Evolutionary conservation across 1,284 basidiomycete genomes (phyloP), one percentile per base, ranked within the genome.

Genomic region (Volvariella surrecta): DNA sequence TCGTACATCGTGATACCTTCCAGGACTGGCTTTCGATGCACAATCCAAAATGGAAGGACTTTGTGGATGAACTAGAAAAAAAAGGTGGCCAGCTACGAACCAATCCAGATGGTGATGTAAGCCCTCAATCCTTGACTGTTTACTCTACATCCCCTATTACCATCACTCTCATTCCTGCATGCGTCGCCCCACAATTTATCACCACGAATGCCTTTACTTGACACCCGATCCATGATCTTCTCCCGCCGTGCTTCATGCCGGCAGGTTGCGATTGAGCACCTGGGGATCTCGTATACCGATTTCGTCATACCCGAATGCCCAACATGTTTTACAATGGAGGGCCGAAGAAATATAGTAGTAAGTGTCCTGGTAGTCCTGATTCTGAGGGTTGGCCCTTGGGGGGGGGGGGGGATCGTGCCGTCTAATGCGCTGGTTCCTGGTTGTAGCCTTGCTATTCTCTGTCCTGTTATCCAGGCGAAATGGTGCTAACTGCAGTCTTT

Each of bases 71-170:
- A 46, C 64, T 89, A 32, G 82, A 84, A 55, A 62, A 67, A 28
- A 78, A 75, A 0, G 80, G 82, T 1, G 63, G 64, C 16, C 71
- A 76, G 47, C 83, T 78, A 1, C 73, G 87, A 45, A 92, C 88
- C 11, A 95, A 95, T 57, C 92, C 92, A 3, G 93, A 94, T 54
- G 92, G 92, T 56, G 92, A 94, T 66, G 90, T 89, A 51, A 44
- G 74, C 66, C 13, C 20, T n/a, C 21, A n/a, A 31, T 9, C 39
- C 32, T 32, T 40, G 22, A 32, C 13, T 31, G 30, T 39, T 22
- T 37, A n/a, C 10, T 28, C 2, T 30, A n/a, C 17, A 35, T 44
- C 8, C 43, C 30, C 13, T 38, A 38, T 32, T 30, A 18, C 32
- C 31, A 32, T 22, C 19, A 32, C 24, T n/a, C n/a, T n/a, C n/a